Percentiles rank a stretch among this genome's conserved stretches.
These are phyloP conservation scores for Boletus rubropictus DNA, from an alignment of 768 basidiomycete species.

Conservation along the genomic window DNA sequence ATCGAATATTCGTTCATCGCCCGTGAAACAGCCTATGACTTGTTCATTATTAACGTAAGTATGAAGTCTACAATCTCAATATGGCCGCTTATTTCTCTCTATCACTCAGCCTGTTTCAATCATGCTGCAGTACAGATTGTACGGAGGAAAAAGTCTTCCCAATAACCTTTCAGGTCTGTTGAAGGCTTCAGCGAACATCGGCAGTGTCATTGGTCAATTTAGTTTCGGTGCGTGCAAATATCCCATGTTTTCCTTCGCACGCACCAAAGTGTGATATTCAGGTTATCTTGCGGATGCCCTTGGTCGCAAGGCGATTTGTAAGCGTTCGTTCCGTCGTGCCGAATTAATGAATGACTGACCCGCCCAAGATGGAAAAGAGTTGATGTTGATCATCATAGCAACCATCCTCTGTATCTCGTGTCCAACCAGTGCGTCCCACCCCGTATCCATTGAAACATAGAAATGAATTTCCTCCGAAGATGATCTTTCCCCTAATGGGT, in stretches of 20 bases:
- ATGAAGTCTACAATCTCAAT: not conserved
- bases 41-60: slow-evolving; percentile 65
- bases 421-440: slow-evolving; percentile 44
- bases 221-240: slow-evolving; percentile 41
- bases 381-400: slow-evolving; percentile 74
- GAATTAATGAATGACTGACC: slow-evolving; percentile 1
- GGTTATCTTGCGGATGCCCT: slow-evolving; percentile 62
- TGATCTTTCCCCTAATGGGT: slow-evolving; percentile 43
- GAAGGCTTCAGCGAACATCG: slow-evolving; percentile 67
- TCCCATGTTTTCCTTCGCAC: not conserved
- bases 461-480: slow-evolving; percentile 26
- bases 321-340: slow-evolving; percentile 4
- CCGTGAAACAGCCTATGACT: slow-evolving; percentile 54
- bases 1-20: slow-evolving; percentile 3
- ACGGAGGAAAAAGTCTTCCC: slow-evolving; percentile 47
- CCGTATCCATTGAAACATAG: not conserved
- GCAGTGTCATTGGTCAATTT: slow-evolving; percentile 67
- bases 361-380: slow-evolving; percentile 61
- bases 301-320: slow-evolving; percentile 66
- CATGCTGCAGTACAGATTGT: slow-evolving; percentile 63
- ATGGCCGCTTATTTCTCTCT: not conserved
- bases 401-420: slow-evolving; percentile 65
- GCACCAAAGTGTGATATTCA: slow-evolving; percentile 13
- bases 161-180: slow-evolving; percentile 53
- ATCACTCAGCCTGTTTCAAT: slow-evolving; percentile 51